Evolutionary conservation across 1,284 basidiomycete species (phyloP).

Genomic region (Mycena sp.): DNA sequence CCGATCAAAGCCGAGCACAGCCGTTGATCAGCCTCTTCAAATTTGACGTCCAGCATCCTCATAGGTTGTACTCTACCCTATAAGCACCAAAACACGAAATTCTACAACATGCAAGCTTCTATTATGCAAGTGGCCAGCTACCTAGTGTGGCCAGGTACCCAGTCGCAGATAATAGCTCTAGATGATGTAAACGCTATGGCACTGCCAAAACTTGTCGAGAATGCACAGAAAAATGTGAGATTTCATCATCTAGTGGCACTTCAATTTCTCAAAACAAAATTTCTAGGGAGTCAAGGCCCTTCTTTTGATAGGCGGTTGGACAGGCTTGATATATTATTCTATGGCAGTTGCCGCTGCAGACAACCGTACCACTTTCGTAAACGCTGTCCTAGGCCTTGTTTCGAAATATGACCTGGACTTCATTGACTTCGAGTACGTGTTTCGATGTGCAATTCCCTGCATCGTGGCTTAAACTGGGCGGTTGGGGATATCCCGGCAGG

Average conservation of each 20-base stretch:
- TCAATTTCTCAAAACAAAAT: not conserved
- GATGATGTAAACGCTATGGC: slow-evolving; percentile 51
- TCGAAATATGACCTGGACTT: slow-evolving; percentile 78
- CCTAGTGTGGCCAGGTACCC: no score
- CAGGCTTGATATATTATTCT: slow-evolving; percentile 83
- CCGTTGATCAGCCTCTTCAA: no score
- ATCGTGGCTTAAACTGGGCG: slow-evolving; percentile 41
- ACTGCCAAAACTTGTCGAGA: slow-evolving; percentile 61
- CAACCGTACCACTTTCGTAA: slow-evolving; percentile 75
- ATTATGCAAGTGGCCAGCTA: no score
- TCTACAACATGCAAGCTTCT: no score
- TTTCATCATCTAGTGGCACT: not conserved
- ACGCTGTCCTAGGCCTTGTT: slow-evolving; percentile 70
- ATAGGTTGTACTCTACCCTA: no score
- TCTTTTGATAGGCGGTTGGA: slow-evolving; percentile 90
- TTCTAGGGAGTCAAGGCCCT: slow-evolving; percentile 71
- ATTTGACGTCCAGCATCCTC: no score
- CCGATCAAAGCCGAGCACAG: no score
- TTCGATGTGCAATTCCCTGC: not conserved
- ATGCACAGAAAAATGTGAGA: slow-evolving; percentile 61
- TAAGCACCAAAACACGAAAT: no score
- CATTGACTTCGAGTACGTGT: slow-evolving; percentile 84
- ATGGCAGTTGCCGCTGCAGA: slow-evolving; percentile 67
- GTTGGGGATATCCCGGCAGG: slow-evolving; percentile 88
- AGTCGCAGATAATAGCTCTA: no score